Evolutionary conservation across 1,284 basidiomycete genomes (phyloP).

Genomic region (Cystobasidium sp.): DNA sequence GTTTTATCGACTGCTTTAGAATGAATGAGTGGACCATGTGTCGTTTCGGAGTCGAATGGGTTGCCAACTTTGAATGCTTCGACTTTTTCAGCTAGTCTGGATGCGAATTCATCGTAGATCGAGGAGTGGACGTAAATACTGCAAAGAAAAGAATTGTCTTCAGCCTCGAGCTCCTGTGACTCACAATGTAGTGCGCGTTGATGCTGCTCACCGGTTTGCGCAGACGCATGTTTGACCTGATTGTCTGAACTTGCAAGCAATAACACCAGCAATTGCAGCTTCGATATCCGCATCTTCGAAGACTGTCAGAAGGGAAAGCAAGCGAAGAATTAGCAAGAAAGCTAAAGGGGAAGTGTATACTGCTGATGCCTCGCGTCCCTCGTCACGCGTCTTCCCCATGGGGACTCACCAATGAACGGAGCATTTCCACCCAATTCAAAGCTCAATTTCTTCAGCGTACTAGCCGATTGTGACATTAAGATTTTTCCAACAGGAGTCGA

Average conservation of each 20-base stretch:
- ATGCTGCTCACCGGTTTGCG: conserved; percentile 42
- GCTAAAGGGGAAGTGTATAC: no score
- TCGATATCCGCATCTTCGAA: conserved; percentile 96
- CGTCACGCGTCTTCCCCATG: no score
- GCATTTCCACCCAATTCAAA: conserved; percentile 71
- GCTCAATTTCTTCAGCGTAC: conserved; percentile 81
- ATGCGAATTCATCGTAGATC: conserved; percentile 83
- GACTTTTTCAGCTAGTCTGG: conserved; percentile 78
- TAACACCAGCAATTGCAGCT: conserved; percentile 73
- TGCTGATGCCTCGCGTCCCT: no score
- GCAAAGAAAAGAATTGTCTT: conserved; percentile 11
- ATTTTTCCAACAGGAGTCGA: conserved; percentile 84
- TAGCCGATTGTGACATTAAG: conserved; percentile 78
- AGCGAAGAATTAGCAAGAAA: no score
- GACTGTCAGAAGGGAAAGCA: conserved; percentile 56
- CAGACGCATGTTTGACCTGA: conserved; percentile 70
- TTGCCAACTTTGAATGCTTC: conserved; percentile 88
- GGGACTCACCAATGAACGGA: conserved; percentile 72
- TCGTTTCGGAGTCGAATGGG: conserved; percentile 74
- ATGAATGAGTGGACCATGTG: conserved; percentile 94
- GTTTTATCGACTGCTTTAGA: conserved; percentile 84
- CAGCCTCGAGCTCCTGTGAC: no score
- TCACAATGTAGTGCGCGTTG: background rate
- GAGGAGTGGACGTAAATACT: conserved; percentile 59
- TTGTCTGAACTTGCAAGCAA: conserved; percentile 77